Base-by-base conservation (phyloP, 768 basidiomycete genomes). In the Melanogaster broomeanus region DNA sequence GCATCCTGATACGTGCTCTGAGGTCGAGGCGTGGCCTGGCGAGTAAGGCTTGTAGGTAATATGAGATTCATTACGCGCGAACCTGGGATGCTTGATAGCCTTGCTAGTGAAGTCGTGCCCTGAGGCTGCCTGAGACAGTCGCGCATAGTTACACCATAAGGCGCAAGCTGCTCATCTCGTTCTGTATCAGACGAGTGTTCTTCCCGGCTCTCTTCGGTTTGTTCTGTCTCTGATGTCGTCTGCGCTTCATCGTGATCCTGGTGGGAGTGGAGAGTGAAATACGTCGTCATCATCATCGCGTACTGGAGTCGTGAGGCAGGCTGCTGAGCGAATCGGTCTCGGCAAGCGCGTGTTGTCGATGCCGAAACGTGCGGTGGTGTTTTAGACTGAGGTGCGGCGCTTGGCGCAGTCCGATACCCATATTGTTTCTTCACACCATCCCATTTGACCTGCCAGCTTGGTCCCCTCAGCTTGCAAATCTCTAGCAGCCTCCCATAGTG, bases 371-470 rank as follows among this genome's bases (percentile, higher is more conserved):
- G 56, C 13, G 60, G 62, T 49, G 62, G 53, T 7, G 46, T 49
- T 38, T 55, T 57, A 33, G 45, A 48, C 30, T 49, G 64, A 49
- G 40, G 48, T n/a, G 27, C 41, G n/a, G 42, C 41, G 22, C 39
- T 51, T 52, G 65, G 51, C n/a, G 55, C 49, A 21, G 53, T 55
- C 24, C 59, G 70, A 55, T 78, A 75, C 12, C 73, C 75, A 56
- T 82, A 65, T 57, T 82, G 80, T 30, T 64, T 63, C 72, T 87
- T 93, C 48, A 89, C 83, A 56, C 74, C 74, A 30, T 73, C 73
- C 93, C 93, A 95, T 68, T 92, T 92, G 27, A 83, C 86, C 27
- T 76, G 81, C 91, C 92, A 95, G 62, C 81, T 87, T 50, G 74
- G 76, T 10, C 89, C 93, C 69, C 84, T 88, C 60, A 93, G 63